Conservation (phyloP, 192 early-diverging fungal genomes). For the Piromyces sp. region DNA sequence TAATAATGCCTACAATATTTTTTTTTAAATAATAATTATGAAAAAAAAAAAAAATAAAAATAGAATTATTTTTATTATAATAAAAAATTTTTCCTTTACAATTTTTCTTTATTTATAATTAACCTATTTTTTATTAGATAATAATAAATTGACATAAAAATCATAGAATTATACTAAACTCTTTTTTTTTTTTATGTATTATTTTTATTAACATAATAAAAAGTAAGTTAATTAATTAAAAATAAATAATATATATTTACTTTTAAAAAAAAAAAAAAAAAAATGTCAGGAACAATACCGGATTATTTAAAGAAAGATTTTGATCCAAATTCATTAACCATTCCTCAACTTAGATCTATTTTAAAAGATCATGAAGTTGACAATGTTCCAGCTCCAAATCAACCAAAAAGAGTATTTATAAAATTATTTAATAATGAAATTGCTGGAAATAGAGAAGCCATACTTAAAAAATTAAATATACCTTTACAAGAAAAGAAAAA, state of each 20-base stretch:
- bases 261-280: background rate
- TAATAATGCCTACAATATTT: too few species aligned
- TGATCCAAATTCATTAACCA: background rate
- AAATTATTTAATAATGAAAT: background rate
- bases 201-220: background rate
- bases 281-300: background rate
- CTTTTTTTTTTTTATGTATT: too few species aligned
- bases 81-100: too few species aligned
- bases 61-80: too few species aligned
- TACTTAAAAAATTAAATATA: background rate
- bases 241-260: background rate
- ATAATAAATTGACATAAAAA: too few species aligned
- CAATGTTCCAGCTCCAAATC: background rate
- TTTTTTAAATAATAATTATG: too few species aligned
- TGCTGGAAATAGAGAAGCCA: background rate
- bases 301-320: background rate
- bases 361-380: background rate
- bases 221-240: background rate
- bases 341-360: background rate
- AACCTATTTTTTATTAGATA: too few species aligned
- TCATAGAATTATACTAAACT: too few species aligned
- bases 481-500: background rate
- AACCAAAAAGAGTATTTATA: background rate
- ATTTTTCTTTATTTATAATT: too few species aligned
- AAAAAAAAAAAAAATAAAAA: too few species aligned